Evolutionary conservation across 768 basidiomycete species (phyloP), one percentile per base, ranked within the genome.

Genomic region (Panus rudis): DNA sequence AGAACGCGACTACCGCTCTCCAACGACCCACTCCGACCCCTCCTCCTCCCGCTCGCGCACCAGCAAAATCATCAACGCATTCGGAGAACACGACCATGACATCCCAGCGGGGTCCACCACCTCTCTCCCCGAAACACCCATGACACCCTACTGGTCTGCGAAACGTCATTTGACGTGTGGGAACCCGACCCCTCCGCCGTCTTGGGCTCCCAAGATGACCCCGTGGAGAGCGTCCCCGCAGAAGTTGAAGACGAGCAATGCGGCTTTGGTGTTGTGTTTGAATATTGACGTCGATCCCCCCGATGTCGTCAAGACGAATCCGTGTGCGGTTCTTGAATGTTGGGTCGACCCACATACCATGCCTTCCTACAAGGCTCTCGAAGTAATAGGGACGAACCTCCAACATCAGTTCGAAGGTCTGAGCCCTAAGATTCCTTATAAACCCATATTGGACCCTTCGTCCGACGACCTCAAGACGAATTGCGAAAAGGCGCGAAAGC

Each of bases 241-340:
- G 47, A 90, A 92, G 59, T 77, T 94, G 41, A 94, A 94, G 64
- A 97, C 92, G 1, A 80, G 84, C 14, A 84, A 90, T 26, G 94
- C 91, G 2, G 84, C 83, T 2, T 71, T 94, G 4, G 85, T 94
- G 7, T 68, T 98, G 42, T 99, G 96, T 57, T 73, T 99, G 16
- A 97, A 98, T 64, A 91, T 98, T 60, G 93, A 94, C 43, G 89
- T 96, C 35, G 94, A 98, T 58, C 96, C 96, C 14, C 96, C 96
- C 48, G 96, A 99, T 57, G 72, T 97, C 41, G 84, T 98, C 65
- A 99, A 98, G 70, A 97, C 94, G 5, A 85, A 86, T 50, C 96
- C 96, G 1, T 97, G 92, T 53, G 92, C 96, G 0, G 82, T 85
- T 32, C 70, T 96, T 37, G 94, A 98, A 62, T 92, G 91, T 50